Evolutionary conservation across 2,329 filamentous ascomycete species (phyloP), one percentile per base, ranked within the genome.

Genomic region (Eurotiales sp.): DNA sequence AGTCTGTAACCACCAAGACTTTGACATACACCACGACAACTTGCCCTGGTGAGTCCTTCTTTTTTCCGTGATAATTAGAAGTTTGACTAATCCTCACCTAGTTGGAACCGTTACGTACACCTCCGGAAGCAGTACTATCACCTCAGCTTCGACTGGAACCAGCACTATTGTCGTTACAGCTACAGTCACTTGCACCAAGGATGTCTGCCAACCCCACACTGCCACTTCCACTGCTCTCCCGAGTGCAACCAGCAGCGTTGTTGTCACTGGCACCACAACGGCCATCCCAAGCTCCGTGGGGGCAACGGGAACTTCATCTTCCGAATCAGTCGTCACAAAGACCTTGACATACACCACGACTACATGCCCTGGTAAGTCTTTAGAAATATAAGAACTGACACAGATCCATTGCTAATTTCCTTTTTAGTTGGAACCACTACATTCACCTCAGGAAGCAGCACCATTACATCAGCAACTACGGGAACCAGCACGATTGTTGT

Each of bases 21-120:
- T 34, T 46, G 10, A 55, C 49, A 14, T 55, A 55, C n/a, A 52
- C 49, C n/a, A 55, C 49, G 15, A 51, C 49, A 8, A 51, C 49
- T 12, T 51, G 49, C 34, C 49, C 49, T 8, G 49, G 49, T 51
- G 46, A 39, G 49, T 34, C 23, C 15, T 44, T 19, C 17, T 39
- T 29, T n/a, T n/a, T n/a, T n/a, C n/a, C n/a, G n/a, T n/a, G n/a
- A n/a, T n/a, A n/a, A n/a, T n/a, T n/a, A n/a, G n/a, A n/a, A n/a
- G n/a, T n/a, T n/a, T n/a, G n/a, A n/a, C n/a, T n/a, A n/a, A n/a
- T n/a, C n/a, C n/a, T n/a, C n/a, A n/a, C n/a, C n/a, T n/a, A 47
- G 45, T 47, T 40, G 45, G 45, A 17, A 39, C 45, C 5, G 19
- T 39, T 14, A 51, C 49, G 8, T 39, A 46, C 22, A 44, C 41